These are phyloP conservation scores for Tripterygium wilfordii DNA, from an alignment of 177 flowering plant genomes.

Conservation along the genomic window DNA sequence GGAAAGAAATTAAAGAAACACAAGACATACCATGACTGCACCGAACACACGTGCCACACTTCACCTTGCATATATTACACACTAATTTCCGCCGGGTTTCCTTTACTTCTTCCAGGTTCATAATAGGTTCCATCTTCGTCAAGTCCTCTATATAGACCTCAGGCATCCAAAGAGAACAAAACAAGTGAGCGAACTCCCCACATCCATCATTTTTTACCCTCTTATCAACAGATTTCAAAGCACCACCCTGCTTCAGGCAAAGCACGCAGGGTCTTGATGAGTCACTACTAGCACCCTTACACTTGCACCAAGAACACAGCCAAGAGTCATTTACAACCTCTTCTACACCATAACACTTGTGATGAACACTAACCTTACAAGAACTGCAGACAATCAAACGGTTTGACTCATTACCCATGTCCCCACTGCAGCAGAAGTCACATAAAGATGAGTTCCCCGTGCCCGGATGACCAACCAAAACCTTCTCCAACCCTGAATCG, in stretches of 20 bases:
- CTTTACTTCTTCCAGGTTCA: slow-evolving; percentile 62
- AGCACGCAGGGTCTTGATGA: slow-evolving; percentile 54
- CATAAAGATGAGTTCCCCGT: slow-evolving; percentile 50
- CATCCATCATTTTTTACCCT: slow-evolving; percentile 20
- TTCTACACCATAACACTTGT: slow-evolving; percentile 83
- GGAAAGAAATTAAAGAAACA: slow-evolving; percentile 12
- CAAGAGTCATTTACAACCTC: slow-evolving; percentile 47
- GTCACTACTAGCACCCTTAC: slow-evolving; percentile 18
- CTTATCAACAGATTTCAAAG: slow-evolving; percentile 61
- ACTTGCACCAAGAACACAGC: slow-evolving; percentile 86
- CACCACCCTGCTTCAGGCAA: slow-evolving; percentile 85
- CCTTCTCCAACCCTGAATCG: slow-evolving; percentile 71
- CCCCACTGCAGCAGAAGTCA: slow-evolving; percentile 62
- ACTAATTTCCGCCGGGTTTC: slow-evolving; percentile 57
- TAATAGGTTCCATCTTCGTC: slow-evolving; percentile 70
- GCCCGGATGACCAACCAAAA: slow-evolving; percentile 38
- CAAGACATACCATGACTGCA: slow-evolving; percentile 92
- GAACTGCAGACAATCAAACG: slow-evolving; percentile 52
- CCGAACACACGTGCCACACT: slow-evolving; percentile 80
- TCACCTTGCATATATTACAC: slow-evolving; percentile 83
- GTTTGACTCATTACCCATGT: slow-evolving; percentile 33
- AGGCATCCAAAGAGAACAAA: slow-evolving; percentile 90
- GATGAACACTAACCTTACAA: slow-evolving; percentile 72
- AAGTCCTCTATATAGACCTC: slow-evolving; percentile 73
- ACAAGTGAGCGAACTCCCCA: slow-evolving; percentile 74